Evolutionary conservation across 768 basidiomycete species (phyloP).

Genomic region (Gloeophyllum trabeum): DNA sequence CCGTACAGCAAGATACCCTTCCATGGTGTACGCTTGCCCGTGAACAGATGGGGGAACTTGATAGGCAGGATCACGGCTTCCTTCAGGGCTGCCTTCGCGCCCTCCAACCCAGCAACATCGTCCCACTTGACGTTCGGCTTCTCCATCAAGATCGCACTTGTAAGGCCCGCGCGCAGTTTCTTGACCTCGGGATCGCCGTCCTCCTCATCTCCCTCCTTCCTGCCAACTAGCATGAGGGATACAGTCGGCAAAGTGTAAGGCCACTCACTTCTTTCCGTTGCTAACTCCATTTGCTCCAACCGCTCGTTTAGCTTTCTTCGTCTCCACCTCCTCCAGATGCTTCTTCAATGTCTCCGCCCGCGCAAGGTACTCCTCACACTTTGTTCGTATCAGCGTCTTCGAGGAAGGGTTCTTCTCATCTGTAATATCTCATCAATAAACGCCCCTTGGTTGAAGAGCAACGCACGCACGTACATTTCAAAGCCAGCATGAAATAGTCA

Average conservation of each 20-base stretch:
- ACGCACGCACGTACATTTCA: constrained; percentile 57
- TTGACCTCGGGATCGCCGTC: constrained; percentile 88
- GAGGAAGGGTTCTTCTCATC: constrained; percentile 95
- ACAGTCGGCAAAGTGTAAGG: neutral
- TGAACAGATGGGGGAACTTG: constrained; percentile 98
- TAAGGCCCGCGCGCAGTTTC: constrained; percentile 87
- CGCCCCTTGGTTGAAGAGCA: neutral
- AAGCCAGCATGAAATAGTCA: constrained; percentile 97
- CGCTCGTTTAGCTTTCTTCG: constrained; percentile 47
- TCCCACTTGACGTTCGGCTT: constrained; percentile 97
- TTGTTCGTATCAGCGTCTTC: constrained; percentile 72
- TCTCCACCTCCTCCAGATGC: constrained; percentile 54
- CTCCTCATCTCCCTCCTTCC: constrained; percentile 47
- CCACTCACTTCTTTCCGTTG: constrained; percentile 26
- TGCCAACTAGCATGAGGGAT: constrained; percentile 5
- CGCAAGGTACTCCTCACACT: constrained; percentile 85
- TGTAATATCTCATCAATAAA: constrained; percentile 14
- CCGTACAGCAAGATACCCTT: constrained; percentile 92
- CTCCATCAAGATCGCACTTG: constrained; percentile 83
- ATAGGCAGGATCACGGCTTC: constrained; percentile 99
- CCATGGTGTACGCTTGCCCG: constrained; percentile 98
- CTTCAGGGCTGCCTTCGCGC: constrained; percentile 91
- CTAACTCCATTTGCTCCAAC: constrained; percentile 36
- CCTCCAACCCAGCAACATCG: constrained; percentile 94
- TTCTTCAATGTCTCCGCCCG: constrained; percentile 89